Conservation (phyloP, 2,329 filamentous ascomycete species). For the Calonectria montana region DNA sequence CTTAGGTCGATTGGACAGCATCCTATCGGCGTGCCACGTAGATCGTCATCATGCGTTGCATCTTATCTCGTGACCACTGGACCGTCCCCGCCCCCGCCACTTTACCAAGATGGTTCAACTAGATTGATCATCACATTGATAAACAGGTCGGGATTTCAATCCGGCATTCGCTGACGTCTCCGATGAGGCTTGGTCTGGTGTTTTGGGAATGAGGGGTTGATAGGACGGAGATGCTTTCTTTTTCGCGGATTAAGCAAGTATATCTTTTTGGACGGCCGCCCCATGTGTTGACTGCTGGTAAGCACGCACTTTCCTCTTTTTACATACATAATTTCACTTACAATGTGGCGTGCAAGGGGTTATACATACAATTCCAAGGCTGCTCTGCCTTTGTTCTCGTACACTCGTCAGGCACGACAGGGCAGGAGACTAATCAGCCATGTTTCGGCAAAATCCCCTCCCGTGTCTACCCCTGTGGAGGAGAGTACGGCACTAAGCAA, state of each 20-base stretch:
- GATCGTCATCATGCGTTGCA: constrained; percentile 27
- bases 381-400: neutral
- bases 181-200: neutral
- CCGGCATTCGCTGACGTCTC: constrained; percentile 1
- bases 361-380: neutral
- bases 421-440: constrained; percentile 11
- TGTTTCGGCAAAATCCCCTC: constrained; percentile 12
- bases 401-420: neutral
- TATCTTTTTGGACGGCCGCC: constrained; percentile 8
- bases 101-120: neutral
- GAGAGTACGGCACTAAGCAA: constrained; percentile 29
- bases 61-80: constrained; percentile 24
- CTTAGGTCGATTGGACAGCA: constrained; percentile 4
- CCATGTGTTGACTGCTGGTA: neutral
- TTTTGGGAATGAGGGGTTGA: neutral
- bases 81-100: constrained; percentile 23
- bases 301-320: neutral
- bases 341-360: constrained; percentile 22
- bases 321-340: neutral
- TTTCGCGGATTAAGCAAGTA: neutral
- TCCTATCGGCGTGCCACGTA: constrained; percentile 1
- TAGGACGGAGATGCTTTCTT: neutral
- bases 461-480: neutral
- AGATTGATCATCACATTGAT: constrained; percentile 13
- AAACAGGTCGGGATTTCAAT: constrained; percentile 5